Conservation (phyloP, 2,329 filamentous ascomycete species). For the Paraphaeosphaeria sporulosa region DNA sequence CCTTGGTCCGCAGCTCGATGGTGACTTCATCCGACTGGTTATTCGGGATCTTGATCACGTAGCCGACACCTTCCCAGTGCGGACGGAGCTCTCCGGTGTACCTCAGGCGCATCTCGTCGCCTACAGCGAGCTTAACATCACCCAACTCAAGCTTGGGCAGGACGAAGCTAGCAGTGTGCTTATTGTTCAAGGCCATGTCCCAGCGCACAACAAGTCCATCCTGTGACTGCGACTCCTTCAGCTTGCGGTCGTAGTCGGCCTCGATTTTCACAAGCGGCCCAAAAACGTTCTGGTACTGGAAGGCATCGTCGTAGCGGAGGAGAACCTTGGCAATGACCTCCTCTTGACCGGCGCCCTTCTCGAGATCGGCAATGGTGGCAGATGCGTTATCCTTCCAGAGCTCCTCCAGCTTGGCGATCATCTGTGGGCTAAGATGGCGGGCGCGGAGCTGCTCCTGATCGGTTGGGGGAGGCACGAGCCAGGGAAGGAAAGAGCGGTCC, state of each 20-base stretch:
- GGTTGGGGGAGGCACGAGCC: slow-evolving; percentile 88
- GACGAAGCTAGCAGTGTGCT: slow-evolving; percentile 93
- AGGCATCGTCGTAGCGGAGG: slow-evolving; percentile 94
- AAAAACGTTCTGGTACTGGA: slow-evolving; percentile 98
- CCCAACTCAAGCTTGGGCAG: slow-evolving; percentile 96
- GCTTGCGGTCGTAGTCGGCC: slow-evolving; percentile 97
- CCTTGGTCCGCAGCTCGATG: slow-evolving; percentile 90
- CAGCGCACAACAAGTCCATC: slow-evolving; percentile 93
- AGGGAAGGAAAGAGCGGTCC: slow-evolving; percentile 91
- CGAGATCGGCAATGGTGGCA: slow-evolving; percentile 88
- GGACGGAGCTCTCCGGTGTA: slow-evolving; percentile 93
- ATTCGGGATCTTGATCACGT: slow-evolving; percentile 99
- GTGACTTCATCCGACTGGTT: slow-evolving; percentile 98
- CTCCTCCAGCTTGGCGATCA: slow-evolving; percentile 95
- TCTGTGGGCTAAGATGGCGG: slow-evolving; percentile 88
- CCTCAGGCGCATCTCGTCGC: slow-evolving; percentile 96
- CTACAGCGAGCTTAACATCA: slow-evolving; percentile 96
- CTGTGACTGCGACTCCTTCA: slow-evolving; percentile 97
- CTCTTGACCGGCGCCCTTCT: slow-evolving; percentile 89
- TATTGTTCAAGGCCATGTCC: slow-evolving; percentile 96
- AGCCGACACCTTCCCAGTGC: slow-evolving; percentile 96
- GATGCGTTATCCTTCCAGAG: slow-evolving; percentile 96
- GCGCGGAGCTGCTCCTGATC: slow-evolving; percentile 97
- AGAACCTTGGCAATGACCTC: slow-evolving; percentile 94
- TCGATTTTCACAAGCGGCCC: slow-evolving; percentile 98